Conservation (phyloP, 176 grass and related monocot genomes). For the Bonia amplexicaulis region DNA sequence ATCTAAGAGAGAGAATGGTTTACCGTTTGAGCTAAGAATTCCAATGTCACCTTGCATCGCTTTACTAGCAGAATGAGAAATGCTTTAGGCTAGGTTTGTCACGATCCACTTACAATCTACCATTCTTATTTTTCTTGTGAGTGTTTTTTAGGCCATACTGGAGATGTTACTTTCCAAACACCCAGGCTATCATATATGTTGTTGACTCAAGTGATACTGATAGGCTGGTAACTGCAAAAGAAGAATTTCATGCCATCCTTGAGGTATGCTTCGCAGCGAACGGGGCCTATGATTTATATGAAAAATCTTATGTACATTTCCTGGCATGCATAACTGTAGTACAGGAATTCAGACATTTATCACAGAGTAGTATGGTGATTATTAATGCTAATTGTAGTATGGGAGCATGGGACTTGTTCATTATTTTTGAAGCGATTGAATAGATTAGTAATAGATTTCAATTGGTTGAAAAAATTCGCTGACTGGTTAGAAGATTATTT, state of each 20-base stretch:
- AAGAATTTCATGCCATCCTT: conserved; percentile 97
- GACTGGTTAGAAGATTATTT: background rate
- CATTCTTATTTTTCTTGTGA: conserved; percentile 9
- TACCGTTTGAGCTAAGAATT: background rate
- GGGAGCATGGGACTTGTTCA: background rate
- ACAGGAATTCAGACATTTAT: background rate
- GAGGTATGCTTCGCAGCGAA: conserved; percentile 48
- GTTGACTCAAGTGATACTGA: conserved; percentile 99
- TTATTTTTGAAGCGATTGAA: background rate
- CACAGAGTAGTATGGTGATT: background rate
- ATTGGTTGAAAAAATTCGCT: background rate
- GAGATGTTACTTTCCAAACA: conserved; percentile 99
- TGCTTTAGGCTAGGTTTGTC: background rate
- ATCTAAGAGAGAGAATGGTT: background rate
- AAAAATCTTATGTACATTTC: background rate
- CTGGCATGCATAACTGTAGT: conserved; percentile 8
- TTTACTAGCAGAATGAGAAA: background rate
- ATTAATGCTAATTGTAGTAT: background rate
- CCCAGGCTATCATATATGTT: conserved; percentile 98
- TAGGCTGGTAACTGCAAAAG: conserved; percentile 92
- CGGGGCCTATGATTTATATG: background rate
- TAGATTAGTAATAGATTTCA: background rate
- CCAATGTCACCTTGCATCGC: background rate
- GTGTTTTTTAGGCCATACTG: conserved; percentile 71
- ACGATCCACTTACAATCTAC: background rate